These are phyloP conservation scores for Rhodosporidiobolus odoratus DNA, from an alignment of 768 basidiomycete genomes.

Conservation along the genomic window DNA sequence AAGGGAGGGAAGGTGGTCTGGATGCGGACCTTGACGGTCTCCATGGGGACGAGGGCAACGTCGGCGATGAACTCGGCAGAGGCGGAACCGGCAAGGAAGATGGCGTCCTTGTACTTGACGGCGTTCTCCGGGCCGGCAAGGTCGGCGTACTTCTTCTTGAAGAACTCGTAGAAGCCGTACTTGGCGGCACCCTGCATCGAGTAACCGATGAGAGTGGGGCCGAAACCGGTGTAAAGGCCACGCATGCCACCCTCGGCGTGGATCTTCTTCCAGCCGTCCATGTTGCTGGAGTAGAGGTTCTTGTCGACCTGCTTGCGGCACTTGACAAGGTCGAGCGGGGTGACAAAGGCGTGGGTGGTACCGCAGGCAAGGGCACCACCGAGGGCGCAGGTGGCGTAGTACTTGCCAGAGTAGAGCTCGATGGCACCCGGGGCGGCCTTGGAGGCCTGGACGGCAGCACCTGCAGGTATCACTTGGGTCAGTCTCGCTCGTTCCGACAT, in stretches of 20 bases:
- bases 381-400: conserved; percentile 68
- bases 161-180: conserved; percentile 49
- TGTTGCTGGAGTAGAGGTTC: conserved; percentile 42
- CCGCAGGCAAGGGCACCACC: conserved; percentile 84
- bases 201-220: conserved; percentile 51
- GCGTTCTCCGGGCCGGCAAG: conserved; percentile 49
- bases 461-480: background rate
- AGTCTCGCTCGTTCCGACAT: no score
- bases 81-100: conserved; percentile 52
- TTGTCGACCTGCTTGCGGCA: conserved; percentile 44
- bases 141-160: conserved; percentile 52
- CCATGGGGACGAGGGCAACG: conserved; percentile 50
- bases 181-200: conserved; percentile 52
- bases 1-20: conserved; percentile 44
- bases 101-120: conserved; percentile 49
- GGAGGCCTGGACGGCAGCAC: conserved; percentile 15
- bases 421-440: conserved; percentile 31
- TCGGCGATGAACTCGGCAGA: conserved; percentile 53
- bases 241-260: conserved; percentile 38
- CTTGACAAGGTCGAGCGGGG: conserved; percentile 44
- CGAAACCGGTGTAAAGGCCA: conserved; percentile 49
- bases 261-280: conserved; percentile 43
- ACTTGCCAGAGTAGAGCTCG: conserved; percentile 42
- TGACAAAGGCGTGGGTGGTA: conserved; percentile 62
- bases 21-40: conserved; percentile 44